Conservation (phyloP, 345 rosid genomes). For the Raphanus raphanistrum region DNA sequence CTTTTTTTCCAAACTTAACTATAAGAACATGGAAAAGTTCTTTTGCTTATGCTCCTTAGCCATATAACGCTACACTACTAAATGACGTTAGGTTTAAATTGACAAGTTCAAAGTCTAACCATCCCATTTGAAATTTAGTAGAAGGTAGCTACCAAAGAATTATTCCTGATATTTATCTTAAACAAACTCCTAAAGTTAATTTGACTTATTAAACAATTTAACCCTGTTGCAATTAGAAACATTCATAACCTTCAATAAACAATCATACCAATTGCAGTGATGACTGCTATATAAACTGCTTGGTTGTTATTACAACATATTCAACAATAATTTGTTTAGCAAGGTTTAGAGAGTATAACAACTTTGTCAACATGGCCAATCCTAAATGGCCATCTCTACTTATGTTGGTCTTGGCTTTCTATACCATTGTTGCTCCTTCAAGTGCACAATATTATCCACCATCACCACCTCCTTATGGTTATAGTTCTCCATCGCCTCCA, state of each 20-base stretch:
- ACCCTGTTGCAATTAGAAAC: constrained; percentile 18
- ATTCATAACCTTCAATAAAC: constrained; percentile 12
- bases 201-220: constrained; percentile 10
- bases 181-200: not conserved
- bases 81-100: constrained; percentile 18
- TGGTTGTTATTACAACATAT: constrained; percentile 7
- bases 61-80: constrained; percentile 1
- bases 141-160: constrained; percentile 23
- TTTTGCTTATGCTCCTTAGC: constrained; percentile 6
- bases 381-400: constrained; percentile 26
- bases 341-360: not conserved
- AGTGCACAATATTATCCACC: constrained; percentile 30
- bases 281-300: constrained; percentile 22
- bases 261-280: constrained; percentile 1
- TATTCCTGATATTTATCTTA: constrained; percentile 18
- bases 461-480: constrained; percentile 9
- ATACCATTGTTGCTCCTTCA: constrained; percentile 9
- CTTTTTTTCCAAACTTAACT: not conserved
- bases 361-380: constrained; percentile 25
- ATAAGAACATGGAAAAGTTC: not conserved
- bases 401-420: constrained; percentile 28
- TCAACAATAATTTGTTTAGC: constrained; percentile 17
- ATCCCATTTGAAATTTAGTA: not conserved
- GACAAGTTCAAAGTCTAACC: constrained; percentile 26
- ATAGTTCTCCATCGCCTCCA: not conserved